Evolutionary conservation across 768 basidiomycete species (phyloP).

Genomic region (Collybia sordida): DNA sequence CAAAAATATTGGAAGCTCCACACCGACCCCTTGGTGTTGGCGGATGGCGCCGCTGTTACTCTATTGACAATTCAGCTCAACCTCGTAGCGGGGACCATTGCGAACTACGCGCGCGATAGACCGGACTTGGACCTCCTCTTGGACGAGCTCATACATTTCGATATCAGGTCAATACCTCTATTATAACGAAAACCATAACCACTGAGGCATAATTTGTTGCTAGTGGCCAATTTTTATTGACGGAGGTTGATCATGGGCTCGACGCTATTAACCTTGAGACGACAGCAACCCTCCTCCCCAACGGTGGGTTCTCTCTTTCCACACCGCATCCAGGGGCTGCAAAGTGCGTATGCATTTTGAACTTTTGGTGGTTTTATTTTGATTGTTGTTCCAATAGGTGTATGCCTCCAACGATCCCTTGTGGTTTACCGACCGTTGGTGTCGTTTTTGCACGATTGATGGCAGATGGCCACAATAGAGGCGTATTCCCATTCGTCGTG

Average conservation of each 20-base stretch:
- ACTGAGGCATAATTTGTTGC: not conserved
- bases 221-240: slow-evolving; percentile 43
- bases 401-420: slow-evolving; percentile 44
- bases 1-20: slow-evolving; percentile 37
- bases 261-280: slow-evolving; percentile 44
- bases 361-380: not conserved
- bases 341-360: slow-evolving; percentile 27
- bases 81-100: slow-evolving; percentile 34
- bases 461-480: slow-evolving; percentile 31
- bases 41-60: slow-evolving; percentile 31
- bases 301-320: slow-evolving; percentile 36
- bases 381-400: slow-evolving; percentile 23
- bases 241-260: slow-evolving; percentile 46
- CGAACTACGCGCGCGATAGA: slow-evolving; percentile 19
- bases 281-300: slow-evolving; percentile 33
- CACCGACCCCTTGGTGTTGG: slow-evolving; percentile 25
- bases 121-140: slow-evolving; percentile 21
- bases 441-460: slow-evolving; percentile 40
- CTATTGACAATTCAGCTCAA: slow-evolving; percentile 38
- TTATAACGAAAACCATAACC: not conserved
- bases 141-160: slow-evolving; percentile 24
- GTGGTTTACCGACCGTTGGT: slow-evolving; percentile 32
- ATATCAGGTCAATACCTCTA: slow-evolving; percentile 23
- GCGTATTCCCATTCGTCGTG: slow-evolving; percentile 38
- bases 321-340: slow-evolving; percentile 33